These are phyloP conservation scores for Cotoneaster glaucophyllus DNA, from an alignment of 306 rosid genomes.

Conservation along the genomic window DNA sequence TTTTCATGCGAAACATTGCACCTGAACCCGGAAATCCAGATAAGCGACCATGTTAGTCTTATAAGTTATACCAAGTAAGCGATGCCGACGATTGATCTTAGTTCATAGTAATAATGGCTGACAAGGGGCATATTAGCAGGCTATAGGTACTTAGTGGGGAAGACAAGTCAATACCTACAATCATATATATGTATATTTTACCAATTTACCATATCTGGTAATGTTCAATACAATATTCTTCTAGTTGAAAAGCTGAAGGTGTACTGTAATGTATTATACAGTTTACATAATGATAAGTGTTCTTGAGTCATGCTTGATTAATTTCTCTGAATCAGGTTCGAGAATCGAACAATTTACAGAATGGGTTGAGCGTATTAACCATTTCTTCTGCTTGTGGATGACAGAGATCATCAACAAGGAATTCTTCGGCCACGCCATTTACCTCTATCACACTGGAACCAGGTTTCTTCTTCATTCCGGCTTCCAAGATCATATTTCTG, in stretches of 20 bases:
- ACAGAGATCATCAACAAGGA: constrained; percentile 65
- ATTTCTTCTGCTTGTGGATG: constrained; percentile 64
- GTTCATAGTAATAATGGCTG: constrained; percentile 10
- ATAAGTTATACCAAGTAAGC: constrained; percentile 15
- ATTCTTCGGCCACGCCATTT: constrained; percentile 61
- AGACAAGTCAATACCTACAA: constrained; percentile 20
- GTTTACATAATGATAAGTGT: constrained; percentile 18
- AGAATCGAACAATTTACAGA: neutral
- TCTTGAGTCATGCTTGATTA: constrained; percentile 10
- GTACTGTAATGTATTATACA: constrained; percentile 28
- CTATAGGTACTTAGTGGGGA: constrained; percentile 19
- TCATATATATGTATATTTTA: neutral
- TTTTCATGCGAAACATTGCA: constrained; percentile 48
- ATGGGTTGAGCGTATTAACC: constrained; percentile 45
- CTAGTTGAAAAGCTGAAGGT: constrained; percentile 26
- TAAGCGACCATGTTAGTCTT: constrained; percentile 6
- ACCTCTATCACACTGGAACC: constrained; percentile 84
- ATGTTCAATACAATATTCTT: constrained; percentile 28
- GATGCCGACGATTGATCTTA: constrained; percentile 7
- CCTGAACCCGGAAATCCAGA: constrained; percentile 25
- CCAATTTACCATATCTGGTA: neutral
- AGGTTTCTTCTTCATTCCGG: constrained; percentile 59
- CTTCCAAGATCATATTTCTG: constrained; percentile 40
- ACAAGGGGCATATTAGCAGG: constrained; percentile 23
- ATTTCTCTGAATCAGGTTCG: neutral